Evolutionary conservation across 306 rosid genomes (phyloP).

Genomic region (Quercus gilva): DNA sequence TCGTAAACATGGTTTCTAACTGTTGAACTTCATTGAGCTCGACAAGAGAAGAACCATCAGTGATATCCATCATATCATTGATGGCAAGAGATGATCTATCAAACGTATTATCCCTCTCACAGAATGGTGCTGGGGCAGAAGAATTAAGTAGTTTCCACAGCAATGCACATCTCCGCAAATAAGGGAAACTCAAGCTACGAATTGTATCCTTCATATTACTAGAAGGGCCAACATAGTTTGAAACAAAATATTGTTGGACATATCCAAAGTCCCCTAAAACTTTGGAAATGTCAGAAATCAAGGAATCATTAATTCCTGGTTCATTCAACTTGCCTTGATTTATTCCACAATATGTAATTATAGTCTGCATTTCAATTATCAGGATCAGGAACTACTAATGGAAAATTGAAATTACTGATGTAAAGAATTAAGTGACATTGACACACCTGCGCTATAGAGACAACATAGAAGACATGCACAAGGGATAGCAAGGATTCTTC

Average conservation of each 20-base stretch:
- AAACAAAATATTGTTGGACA: conserved; percentile 48
- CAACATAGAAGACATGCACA: conserved; percentile 79
- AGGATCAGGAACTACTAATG: conserved; percentile 23
- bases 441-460: conserved; percentile 83
- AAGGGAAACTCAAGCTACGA: conserved; percentile 68
- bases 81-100: conserved; percentile 47
- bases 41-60: conserved; percentile 34
- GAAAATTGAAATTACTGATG: conserved; percentile 10
- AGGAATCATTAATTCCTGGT: conserved; percentile 49
- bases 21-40: conserved; percentile 65
- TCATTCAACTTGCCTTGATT: conserved; percentile 35
- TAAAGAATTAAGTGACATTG: conserved; percentile 11
- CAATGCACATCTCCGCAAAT: conserved; percentile 87
- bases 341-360: conserved; percentile 54
- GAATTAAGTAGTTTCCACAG: conserved; percentile 66
- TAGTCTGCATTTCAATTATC: conserved; percentile 52
- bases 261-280: conserved; percentile 50
- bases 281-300: conserved; percentile 67
- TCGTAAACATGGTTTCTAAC: conserved; percentile 73
- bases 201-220: conserved; percentile 57
- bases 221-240: conserved; percentile 51
- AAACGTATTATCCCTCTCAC: conserved; percentile 46
- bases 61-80: conserved; percentile 43
- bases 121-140: conserved; percentile 60
- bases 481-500: conserved; percentile 76